Evolutionary conservation across 768 basidiomycete species (phyloP), one percentile per base, ranked within the genome.

Genomic region (Krasilnikovozyma curviuscula): DNA sequence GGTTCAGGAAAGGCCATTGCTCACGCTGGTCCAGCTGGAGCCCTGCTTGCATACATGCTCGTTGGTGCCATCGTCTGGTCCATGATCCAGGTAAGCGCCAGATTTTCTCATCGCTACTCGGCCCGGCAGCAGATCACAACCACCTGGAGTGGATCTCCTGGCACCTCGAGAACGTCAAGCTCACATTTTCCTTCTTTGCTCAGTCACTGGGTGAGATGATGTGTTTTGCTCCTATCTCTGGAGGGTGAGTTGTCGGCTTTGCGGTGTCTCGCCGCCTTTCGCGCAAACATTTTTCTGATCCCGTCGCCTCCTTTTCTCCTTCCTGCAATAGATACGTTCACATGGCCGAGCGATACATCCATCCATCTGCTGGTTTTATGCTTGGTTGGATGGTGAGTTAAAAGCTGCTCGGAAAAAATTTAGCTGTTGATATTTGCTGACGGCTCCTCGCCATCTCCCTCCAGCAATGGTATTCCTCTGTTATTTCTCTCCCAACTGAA

Each of bases 121-220:
- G n/a, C n/a, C n/a, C n/a, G n/a, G n/a, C n/a, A n/a, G n/a, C n/a
- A n/a, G n/a, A n/a, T n/a, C n/a, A n/a, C n/a, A n/a, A n/a, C n/a
- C n/a, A n/a, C n/a, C n/a, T n/a, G n/a, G n/a, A n/a, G n/a, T n/a
- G n/a, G n/a, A n/a, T n/a, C n/a, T n/a, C n/a, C n/a, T n/a, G n/a
- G 21, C 31, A n/a, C 10, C 3, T 54, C 57, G 56, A 53, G 55
- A 53, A 32, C 49, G 52, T 54, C 7, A 7, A 18, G 28, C 73
- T 77, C 30, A 74, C 76, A 13, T 80, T 77, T 60, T 67, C 76
- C 69, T 73, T 76, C 4, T 64, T 81, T 13, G 77, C n/a, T n/a
- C n/a, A 78, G 56, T 72, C 76, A 2, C 61, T 81, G 13, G 79
- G 75, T 29, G 81, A 83, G 65, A 78, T 83, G 79, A 78, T 79